Percentiles rank a stretch among this genome's conserved stretches.
These are phyloP conservation scores for Suhomyces terraborum DNA, from an alignment of 1,139 yeast genomes.

Conservation along the genomic window DNA sequence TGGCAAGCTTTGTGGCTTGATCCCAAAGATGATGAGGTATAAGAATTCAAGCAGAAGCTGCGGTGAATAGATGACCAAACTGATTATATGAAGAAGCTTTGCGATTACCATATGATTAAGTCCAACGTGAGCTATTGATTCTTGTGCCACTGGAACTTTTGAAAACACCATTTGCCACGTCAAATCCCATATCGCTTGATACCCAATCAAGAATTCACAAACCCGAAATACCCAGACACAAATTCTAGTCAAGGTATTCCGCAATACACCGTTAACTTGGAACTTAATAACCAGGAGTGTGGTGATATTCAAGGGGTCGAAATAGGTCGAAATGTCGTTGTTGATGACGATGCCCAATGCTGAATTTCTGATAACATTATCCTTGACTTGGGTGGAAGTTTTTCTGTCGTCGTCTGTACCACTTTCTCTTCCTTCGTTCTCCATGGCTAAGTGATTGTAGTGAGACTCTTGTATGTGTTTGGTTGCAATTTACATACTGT, in stretches of 20 bases:
- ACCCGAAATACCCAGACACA: background rate
- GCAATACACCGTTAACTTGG: background rate
- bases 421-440: no score
- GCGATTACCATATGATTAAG: background rate
- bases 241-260: background rate
- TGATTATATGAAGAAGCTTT: background rate
- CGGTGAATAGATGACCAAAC: background rate
- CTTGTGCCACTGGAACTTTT: no score
- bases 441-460: background rate
- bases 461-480: background rate
- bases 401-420: no score
- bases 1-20: conserved; percentile 1
- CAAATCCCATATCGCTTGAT: background rate
- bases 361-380: background rate
- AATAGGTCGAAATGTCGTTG: background rate
- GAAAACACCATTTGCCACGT: background rate
- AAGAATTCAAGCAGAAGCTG: background rate
- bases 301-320: background rate
- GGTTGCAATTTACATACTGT: background rate
- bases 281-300: background rate
- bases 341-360: background rate
- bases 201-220: background rate
- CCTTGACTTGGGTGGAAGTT: background rate
- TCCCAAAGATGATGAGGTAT: background rate
- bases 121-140: no score